Evolutionary conservation across 2,329 filamentous ascomycete genomes (phyloP).

Genomic region (Aspergillus proliferans): DNA sequence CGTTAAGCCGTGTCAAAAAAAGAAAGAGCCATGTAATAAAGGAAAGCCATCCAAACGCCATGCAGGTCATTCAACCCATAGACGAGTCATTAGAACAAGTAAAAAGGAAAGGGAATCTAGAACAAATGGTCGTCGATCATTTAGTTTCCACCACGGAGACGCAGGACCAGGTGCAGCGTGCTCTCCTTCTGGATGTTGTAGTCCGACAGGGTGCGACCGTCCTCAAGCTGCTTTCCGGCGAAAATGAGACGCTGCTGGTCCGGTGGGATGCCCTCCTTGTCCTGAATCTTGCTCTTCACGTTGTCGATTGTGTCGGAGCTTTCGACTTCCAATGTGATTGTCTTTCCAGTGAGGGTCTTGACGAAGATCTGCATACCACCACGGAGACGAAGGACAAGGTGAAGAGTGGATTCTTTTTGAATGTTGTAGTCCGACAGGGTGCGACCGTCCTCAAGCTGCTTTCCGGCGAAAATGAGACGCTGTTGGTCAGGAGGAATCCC

Average conservation of each 20-base stretch:
- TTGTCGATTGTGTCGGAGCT: constrained; percentile 65
- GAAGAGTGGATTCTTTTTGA: constrained; percentile 80
- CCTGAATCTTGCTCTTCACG: constrained; percentile 67
- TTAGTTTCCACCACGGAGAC: constrained; percentile 40
- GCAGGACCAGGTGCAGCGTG: constrained; percentile 56
- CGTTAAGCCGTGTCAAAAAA: constrained; percentile 7
- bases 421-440: constrained; percentile 96
- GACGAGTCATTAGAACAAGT: constrained; percentile 16
- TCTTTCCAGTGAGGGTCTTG: constrained; percentile 72
- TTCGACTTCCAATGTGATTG: constrained; percentile 63
- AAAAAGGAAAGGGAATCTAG: constrained; percentile 7
- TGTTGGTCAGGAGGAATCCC: constrained; percentile 94
- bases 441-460: constrained; percentile 87
- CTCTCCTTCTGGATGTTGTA: constrained; percentile 58
- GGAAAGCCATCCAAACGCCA: constrained; percentile 33
- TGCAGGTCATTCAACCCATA: constrained; percentile 27
- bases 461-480: constrained; percentile 86
- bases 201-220: constrained; percentile 46
- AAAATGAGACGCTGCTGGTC: constrained; percentile 67
- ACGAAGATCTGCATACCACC: constrained; percentile 83
- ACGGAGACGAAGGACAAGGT: constrained; percentile 73
- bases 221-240: constrained; percentile 59
- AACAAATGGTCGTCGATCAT: background rate
- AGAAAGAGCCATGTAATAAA: constrained; percentile 11
- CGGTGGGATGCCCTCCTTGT: constrained; percentile 72